Conservation (phyloP, 2,329 filamentous ascomycete genomes). For the Sarocladium oryzae region DNA sequence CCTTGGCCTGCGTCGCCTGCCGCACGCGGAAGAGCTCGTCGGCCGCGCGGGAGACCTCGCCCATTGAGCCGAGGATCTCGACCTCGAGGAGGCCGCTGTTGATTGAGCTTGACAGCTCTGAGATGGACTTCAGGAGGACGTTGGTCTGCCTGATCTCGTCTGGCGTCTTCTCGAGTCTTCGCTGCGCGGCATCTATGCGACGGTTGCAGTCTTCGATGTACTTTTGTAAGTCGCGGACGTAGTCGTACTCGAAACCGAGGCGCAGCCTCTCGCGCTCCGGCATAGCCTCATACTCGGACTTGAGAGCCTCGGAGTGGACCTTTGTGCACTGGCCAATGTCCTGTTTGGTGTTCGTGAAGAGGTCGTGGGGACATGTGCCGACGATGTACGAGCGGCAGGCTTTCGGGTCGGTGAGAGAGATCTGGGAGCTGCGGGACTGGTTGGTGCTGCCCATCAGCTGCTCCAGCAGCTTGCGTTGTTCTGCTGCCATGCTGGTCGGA, state of each 20-base stretch:
- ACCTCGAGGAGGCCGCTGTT: conserved; percentile 80
- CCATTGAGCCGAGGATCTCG: conserved; percentile 74
- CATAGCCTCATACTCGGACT: conserved; percentile 78
- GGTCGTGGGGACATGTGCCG: conserved; percentile 93
- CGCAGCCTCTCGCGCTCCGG: conserved; percentile 64
- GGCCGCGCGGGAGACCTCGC: conserved; percentile 72
- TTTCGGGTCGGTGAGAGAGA: conserved; percentile 85
- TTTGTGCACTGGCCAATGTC: conserved; percentile 87
- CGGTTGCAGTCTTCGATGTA: conserved; percentile 97
- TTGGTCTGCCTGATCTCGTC: conserved; percentile 97
- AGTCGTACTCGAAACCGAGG: conserved; percentile 93
- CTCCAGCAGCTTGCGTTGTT: conserved; percentile 97
- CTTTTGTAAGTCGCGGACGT: conserved; percentile 90
- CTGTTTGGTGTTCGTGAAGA: conserved; percentile 99
- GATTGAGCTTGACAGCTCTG: conserved; percentile 71
- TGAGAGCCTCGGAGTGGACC: conserved; percentile 81
- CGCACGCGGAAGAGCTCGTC: conserved; percentile 85
- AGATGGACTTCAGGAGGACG: conserved; percentile 77
- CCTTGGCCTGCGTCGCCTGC: conserved; percentile 72
- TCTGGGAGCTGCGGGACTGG: conserved; percentile 67
- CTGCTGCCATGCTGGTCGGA: conserved; percentile 72
- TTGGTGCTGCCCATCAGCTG: conserved; percentile 82
- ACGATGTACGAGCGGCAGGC: conserved; percentile 92
- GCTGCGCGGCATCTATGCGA: conserved; percentile 83
- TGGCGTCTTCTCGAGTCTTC: conserved; percentile 89